These are phyloP conservation scores for Cercospora beticola DNA, from an alignment of 2,329 filamentous ascomycete genomes.

Conservation along the genomic window DNA sequence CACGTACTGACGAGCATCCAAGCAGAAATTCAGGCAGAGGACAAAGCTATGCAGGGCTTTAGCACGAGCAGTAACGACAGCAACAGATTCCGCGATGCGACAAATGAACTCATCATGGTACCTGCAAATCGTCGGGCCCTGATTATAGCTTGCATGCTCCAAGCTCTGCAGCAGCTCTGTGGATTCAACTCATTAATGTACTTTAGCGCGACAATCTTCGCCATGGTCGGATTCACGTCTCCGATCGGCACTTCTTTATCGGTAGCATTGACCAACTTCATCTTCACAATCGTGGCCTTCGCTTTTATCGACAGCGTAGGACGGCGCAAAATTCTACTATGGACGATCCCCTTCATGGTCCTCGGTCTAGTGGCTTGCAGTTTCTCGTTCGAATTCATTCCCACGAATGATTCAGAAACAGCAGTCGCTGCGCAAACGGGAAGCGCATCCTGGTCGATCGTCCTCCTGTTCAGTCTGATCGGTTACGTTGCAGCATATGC, in stretches of 20 bases:
- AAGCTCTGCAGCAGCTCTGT: constrained; percentile 73
- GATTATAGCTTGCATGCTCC: constrained; percentile 80
- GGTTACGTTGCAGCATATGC: constrained; percentile 85
- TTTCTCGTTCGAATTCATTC: constrained; percentile 67
- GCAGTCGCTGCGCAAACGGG: background rate
- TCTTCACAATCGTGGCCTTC: constrained; percentile 49
- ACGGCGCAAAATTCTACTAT: constrained; percentile 65
- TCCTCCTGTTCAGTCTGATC: constrained; percentile 74
- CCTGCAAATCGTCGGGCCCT: constrained; percentile 69
- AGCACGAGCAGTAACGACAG: constrained; percentile 5
- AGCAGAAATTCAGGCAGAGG: constrained; percentile 57
- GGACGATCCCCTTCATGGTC: constrained; percentile 82
- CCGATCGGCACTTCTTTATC: constrained; percentile 48
- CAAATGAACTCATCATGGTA: constrained; percentile 42
- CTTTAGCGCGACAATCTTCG: constrained; percentile 51
- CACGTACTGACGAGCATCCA: constrained; percentile 68
- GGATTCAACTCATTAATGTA: constrained; percentile 48
- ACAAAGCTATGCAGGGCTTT: constrained; percentile 20
- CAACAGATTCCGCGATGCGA: constrained; percentile 9
- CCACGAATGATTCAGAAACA: constrained; percentile 22
- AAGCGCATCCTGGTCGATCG: constrained; percentile 37
- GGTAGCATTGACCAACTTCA: constrained; percentile 49
- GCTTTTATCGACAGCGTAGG: constrained; percentile 47
- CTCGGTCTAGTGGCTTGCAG: constrained; percentile 69
- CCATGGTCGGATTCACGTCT: constrained; percentile 47